Base-by-base conservation (phyloP, 2,329 filamentous ascomycete genomes). In the Tetracladium maxilliforme region DNA sequence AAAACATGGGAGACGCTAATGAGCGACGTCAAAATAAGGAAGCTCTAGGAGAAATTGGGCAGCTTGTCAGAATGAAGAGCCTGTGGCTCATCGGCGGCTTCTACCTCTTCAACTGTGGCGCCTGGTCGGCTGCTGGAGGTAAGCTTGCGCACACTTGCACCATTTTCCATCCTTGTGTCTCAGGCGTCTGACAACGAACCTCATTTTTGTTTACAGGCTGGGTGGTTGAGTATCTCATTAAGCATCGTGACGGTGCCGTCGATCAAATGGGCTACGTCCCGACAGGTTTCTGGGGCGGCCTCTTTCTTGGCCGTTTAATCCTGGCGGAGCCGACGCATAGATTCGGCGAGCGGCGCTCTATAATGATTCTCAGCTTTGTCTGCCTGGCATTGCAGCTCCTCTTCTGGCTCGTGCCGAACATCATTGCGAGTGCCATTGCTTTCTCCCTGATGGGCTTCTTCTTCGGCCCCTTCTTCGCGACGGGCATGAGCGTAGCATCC, bases 181-280 rank as follows among this genome's bases (percentile, higher is more conserved):
- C n/a, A n/a, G n/a, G n/a, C n/a, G n/a, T n/a, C n/a, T n/a, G n/a
- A n/a, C n/a, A n/a, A n/a, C n/a, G n/a, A n/a, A n/a, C n/a, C n/a
- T n/a, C n/a, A n/a, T n/a, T n/a, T n/a, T n/a, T n/a, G n/a, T n/a
- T n/a, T n/a, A n/a, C 50, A 31, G 69, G 71, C 2, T 77, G 70
- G 71, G 61, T 75, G 0, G 70, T 76, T 3, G 67, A 74, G 33
- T 77, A 70, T 28, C 54, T 77, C 4, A 62, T 74, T 6, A 55
- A 58, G 3, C 64, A 68, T n/a, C 62, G 70, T 0, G 48, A 62
- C 4, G 70, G 69, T 1, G 49, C 64, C 3, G 46, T 76, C 1
- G 51, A 61, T 0, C 49, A 61, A 11, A 64, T 72, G 43, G 70
- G 70, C 1, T 77, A 75, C 25, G 61, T 77, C 0, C 63, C 69